These are phyloP conservation scores for Myriosclerotinia curreyana DNA, from an alignment of 2,329 filamentous ascomycete species.

Conservation along the genomic window DNA sequence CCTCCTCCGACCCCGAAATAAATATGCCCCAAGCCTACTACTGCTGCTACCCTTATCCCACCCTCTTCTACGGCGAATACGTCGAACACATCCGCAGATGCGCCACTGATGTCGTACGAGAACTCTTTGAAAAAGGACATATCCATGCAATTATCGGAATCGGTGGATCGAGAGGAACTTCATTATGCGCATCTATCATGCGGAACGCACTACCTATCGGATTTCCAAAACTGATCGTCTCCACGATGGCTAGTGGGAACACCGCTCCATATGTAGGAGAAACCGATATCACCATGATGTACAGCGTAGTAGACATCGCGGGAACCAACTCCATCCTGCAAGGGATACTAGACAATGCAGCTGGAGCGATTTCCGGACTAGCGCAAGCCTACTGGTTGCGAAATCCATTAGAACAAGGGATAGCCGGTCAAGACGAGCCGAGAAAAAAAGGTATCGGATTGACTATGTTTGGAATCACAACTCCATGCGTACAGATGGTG, in stretches of 20 bases:
- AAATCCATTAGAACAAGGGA: slow-evolving; percentile 6
- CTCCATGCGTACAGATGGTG: slow-evolving; percentile 58
- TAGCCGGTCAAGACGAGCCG: neutral
- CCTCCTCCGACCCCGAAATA: slow-evolving; percentile 47
- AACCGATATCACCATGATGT: slow-evolving; percentile 67
- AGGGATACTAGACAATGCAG: slow-evolving; percentile 60
- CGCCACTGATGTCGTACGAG: slow-evolving; percentile 45
- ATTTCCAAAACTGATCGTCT: slow-evolving; percentile 68
- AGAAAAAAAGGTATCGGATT: slow-evolving; percentile 55
- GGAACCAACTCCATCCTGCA: slow-evolving; percentile 60
- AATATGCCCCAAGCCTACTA: slow-evolving; percentile 46
- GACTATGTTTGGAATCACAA: slow-evolving; percentile 75
- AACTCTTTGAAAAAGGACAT: slow-evolving; percentile 40
- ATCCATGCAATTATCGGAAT: slow-evolving; percentile 58
- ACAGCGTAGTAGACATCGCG: slow-evolving; percentile 68
- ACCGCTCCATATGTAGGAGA: slow-evolving; percentile 63
- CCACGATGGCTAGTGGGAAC: slow-evolving; percentile 66
- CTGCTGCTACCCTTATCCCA: too few species aligned
- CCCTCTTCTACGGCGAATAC: slow-evolving; percentile 52
- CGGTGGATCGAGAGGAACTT: slow-evolving; percentile 62
- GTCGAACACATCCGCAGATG: slow-evolving; percentile 54
- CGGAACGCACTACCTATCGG: slow-evolving; percentile 58
- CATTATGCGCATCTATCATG: slow-evolving; percentile 60
- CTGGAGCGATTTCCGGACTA: slow-evolving; percentile 49
- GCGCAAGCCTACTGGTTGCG: slow-evolving; percentile 54